Evolutionary conservation across 2,329 filamentous ascomycete genomes (phyloP).

Genomic region (Colletotrichum sp.): DNA sequence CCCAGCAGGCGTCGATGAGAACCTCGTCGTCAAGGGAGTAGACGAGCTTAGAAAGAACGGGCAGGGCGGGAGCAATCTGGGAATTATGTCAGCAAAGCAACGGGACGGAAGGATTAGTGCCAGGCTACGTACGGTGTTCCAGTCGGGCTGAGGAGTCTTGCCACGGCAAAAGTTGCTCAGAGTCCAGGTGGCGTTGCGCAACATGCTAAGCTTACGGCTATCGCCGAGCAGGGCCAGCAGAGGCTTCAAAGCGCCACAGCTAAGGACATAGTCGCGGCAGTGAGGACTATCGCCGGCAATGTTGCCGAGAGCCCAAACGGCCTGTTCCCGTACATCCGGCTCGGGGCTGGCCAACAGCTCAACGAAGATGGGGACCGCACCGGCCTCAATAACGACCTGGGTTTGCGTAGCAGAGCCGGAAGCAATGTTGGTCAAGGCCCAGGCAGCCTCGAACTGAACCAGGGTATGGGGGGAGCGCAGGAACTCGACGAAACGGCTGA

Average conservation of each 20-base stretch:
- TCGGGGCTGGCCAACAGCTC: constrained; percentile 95
- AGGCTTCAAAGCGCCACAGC: constrained; percentile 88
- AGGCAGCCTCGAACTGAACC: constrained; percentile 98
- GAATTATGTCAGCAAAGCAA: background rate
- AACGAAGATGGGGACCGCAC: constrained; percentile 97
- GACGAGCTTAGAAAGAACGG: constrained; percentile 94
- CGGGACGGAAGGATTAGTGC: background rate
- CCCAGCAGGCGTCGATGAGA: constrained; percentile 98
- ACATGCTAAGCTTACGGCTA: constrained; percentile 99
- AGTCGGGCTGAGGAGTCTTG: constrained; percentile 98
- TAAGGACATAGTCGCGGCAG: constrained; percentile 95
- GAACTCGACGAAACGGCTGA: constrained; percentile 97
- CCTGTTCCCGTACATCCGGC: constrained; percentile 96
- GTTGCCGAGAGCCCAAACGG: constrained; percentile 97
- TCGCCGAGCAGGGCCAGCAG: constrained; percentile 90
- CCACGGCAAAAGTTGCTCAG: constrained; percentile 99
- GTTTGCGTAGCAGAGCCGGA: constrained; percentile 97
- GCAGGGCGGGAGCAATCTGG: constrained; percentile 92
- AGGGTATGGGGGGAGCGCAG: constrained; percentile 96
- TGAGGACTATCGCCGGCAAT: constrained; percentile 98
- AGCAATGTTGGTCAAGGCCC: constrained; percentile 99
- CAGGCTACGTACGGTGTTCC: constrained; percentile 78
- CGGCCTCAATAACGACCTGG: constrained; percentile 97
- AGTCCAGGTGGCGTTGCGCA: constrained; percentile 98
- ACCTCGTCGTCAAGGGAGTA: constrained; percentile 99